Evolutionary conservation across 208 protist species (phyloP).

Genomic region (Leishmania aethiopica): DNA sequence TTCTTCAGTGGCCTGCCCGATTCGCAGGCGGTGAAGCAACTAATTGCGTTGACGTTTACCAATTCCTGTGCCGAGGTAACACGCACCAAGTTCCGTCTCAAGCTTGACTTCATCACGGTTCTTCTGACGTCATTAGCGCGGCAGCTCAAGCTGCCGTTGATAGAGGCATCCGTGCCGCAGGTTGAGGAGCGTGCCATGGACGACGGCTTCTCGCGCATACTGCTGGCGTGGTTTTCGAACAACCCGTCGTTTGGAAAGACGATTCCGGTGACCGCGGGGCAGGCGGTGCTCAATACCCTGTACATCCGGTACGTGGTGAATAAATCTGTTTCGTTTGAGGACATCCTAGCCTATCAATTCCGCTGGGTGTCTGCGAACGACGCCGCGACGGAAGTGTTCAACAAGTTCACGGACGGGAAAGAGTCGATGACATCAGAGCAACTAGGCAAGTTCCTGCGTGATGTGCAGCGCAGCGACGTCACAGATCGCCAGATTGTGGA

Average conservation of each 20-base stretch:
- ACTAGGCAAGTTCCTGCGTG: constrained; percentile 77
- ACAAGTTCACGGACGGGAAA: constrained; percentile 64
- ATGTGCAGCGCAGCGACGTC: constrained; percentile 67
- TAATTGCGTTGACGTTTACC: constrained; percentile 74
- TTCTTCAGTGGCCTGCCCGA: constrained; percentile 62
- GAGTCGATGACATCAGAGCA: constrained; percentile 76
- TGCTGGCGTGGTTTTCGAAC: constrained; percentile 73
- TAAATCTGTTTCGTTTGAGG: constrained; percentile 56
- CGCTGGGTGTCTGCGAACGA: constrained; percentile 68
- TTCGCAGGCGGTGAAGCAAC: constrained; percentile 51
- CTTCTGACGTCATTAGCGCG: constrained; percentile 27
- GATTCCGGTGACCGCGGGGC: constrained; percentile 38
- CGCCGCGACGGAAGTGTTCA: constrained; percentile 75
- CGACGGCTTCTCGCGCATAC: constrained; percentile 81
- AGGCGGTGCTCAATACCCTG: constrained; percentile 60
- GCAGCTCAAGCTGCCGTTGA: constrained; percentile 55
- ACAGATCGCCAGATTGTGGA: constrained; percentile 79
- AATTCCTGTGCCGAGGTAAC: constrained; percentile 85
- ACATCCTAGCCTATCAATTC: constrained; percentile 66
- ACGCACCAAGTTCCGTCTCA: constrained; percentile 84
- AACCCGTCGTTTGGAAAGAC: constrained; percentile 55
- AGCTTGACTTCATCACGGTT: constrained; percentile 55
- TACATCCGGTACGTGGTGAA: constrained; percentile 60
- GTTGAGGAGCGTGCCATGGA: constrained; percentile 83
- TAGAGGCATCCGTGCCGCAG: constrained; percentile 48